A percentile compares a stretch with the other conserved stretches of the same genome.
These are phyloP conservation scores for Puya raimondii DNA, from an alignment of 176 grass and related monocot species.

Conservation along the genomic window DNA sequence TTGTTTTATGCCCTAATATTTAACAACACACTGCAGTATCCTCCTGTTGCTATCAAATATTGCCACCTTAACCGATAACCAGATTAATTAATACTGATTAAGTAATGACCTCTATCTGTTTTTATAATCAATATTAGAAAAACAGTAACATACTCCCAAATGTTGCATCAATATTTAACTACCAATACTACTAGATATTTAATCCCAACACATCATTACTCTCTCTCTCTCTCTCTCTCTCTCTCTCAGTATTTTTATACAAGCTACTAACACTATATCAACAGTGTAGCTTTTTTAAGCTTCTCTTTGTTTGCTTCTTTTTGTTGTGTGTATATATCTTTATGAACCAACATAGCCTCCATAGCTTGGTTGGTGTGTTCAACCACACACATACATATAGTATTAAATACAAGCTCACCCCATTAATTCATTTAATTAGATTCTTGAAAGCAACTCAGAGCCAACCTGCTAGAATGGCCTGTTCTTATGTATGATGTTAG, in stretches of 20 bases:
- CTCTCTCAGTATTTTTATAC: background rate
- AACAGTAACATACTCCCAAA: no score
- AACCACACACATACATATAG: no score
- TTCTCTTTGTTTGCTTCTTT: background rate
- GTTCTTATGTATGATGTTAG: background rate
- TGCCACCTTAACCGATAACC: no score
- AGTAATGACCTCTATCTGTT: background rate
- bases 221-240: background rate
- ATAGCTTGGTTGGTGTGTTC: background rate
- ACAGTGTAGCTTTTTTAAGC: background rate
- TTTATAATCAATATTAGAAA: background rate
- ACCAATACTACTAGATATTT: no score
- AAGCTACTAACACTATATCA: background rate
- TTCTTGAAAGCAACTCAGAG: conserved; percentile 19
- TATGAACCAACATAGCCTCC: background rate
- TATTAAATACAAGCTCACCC: no score
- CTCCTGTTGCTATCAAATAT: no score
- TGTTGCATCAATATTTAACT: no score
- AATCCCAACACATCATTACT: no score
- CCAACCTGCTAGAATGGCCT: conserved; percentile 2
- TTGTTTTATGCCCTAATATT: no score
- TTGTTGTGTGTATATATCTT: background rate
- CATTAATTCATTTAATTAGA: background rate
- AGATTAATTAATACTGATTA: background rate
- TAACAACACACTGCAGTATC: no score